Evolutionary conservation across 2,329 filamentous ascomycete genomes (phyloP).

Genomic region (Penicillium paneum): DNA sequence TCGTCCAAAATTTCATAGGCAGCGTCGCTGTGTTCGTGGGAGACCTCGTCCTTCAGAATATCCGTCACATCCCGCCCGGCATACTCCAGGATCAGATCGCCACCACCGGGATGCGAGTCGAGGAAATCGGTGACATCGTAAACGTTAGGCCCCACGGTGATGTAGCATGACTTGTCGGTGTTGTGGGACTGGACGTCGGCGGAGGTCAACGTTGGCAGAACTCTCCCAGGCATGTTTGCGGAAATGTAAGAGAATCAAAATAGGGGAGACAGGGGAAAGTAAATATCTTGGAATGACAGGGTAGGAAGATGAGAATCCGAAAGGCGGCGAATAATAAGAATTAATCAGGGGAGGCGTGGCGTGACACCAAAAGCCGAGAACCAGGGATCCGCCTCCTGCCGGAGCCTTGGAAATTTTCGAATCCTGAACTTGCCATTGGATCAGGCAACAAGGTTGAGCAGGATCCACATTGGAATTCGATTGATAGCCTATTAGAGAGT

Average conservation of each 20-base stretch:
- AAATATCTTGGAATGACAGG: neutral
- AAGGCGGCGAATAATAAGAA: conserved; percentile 3
- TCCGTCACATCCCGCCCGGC: conserved; percentile 79
- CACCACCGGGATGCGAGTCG: conserved; percentile 84
- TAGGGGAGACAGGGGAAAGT: neutral
- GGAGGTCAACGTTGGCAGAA: conserved; percentile 76
- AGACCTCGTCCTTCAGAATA: conserved; percentile 77
- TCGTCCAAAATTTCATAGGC: conserved; percentile 97
- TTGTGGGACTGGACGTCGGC: conserved; percentile 81
- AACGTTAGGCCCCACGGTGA: conserved; percentile 83
- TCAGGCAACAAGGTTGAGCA: neutral
- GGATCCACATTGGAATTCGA: neutral
- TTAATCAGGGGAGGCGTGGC: conserved; percentile 23
- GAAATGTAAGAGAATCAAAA: neutral
- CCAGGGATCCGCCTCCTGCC: conserved; percentile 17
- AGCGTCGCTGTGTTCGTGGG: conserved; percentile 81
- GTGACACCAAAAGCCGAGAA: conserved; percentile 16
- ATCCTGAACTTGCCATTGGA: neutral
- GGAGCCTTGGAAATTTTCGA: conserved; percentile 12
- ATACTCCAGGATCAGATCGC: conserved; percentile 83
- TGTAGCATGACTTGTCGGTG: conserved; percentile 80
- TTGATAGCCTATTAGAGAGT: neutral
- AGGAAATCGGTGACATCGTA: conserved; percentile 94
- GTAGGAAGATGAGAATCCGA: neutral
- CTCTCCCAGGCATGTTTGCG: conserved; percentile 69